Conservation (phyloP, 2,329 filamentous ascomycete species). For the Fusarium brevicatenulatum region DNA sequence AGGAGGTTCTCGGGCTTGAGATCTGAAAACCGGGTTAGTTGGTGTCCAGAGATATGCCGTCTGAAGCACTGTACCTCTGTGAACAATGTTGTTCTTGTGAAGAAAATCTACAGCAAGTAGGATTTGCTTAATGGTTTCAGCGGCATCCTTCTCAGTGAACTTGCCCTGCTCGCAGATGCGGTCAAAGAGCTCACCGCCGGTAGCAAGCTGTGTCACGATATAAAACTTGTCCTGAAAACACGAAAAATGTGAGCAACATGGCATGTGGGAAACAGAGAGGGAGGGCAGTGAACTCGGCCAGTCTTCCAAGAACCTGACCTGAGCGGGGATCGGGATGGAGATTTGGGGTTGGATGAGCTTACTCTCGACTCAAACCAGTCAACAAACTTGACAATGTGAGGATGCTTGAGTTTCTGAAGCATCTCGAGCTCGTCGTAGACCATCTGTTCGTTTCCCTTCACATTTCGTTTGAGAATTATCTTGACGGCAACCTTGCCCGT, state of each 20-base stretch:
- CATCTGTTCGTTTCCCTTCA: slow-evolving; percentile 98
- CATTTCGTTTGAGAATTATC: slow-evolving; percentile 99
- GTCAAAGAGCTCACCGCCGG: slow-evolving; percentile 95
- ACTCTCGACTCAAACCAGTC: slow-evolving; percentile 99
- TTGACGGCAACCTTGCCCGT: slow-evolving; percentile 92
- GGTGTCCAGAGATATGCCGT: neutral
- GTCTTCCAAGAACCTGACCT: slow-evolving; percentile 1
- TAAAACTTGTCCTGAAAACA: slow-evolving; percentile 92
- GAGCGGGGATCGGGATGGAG: neutral
- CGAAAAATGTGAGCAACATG: slow-evolving; percentile 18
- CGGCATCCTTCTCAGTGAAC: slow-evolving; percentile 98
- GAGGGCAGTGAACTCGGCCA: slow-evolving; percentile 1
- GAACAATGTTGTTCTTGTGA: slow-evolving; percentile 93
- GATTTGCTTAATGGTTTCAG: slow-evolving; percentile 93
- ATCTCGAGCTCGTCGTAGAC: slow-evolving; percentile 97
- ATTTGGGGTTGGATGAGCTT: slow-evolving; percentile 46
- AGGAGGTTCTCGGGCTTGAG: slow-evolving; percentile 98
- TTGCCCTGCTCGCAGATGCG: slow-evolving; percentile 97
- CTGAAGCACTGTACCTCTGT: slow-evolving; percentile 74
- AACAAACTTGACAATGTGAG: slow-evolving; percentile 95
- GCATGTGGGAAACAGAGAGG: neutral
- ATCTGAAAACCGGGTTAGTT: slow-evolving; percentile 65
- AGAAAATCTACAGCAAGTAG: slow-evolving; percentile 94
- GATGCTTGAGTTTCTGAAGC: slow-evolving; percentile 89
- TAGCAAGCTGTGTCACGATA: slow-evolving; percentile 96